These are phyloP conservation scores for Xylariales sp. DNA, from an alignment of 2,329 filamentous ascomycete species.

Conservation along the genomic window DNA sequence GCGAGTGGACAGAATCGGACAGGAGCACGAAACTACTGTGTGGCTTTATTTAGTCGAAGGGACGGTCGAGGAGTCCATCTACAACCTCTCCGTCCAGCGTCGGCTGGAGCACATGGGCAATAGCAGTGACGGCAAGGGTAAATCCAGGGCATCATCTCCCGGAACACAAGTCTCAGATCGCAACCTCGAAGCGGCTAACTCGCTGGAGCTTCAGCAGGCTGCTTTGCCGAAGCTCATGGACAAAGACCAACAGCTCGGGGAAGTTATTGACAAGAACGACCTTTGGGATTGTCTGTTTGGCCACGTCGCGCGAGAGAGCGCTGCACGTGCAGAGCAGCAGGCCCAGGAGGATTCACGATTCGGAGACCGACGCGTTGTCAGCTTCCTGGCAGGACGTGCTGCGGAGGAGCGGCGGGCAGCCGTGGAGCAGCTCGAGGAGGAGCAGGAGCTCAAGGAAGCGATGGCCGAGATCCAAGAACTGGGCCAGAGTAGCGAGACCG, in stretches of 20 bases:
- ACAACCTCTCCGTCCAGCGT: constrained; percentile 76
- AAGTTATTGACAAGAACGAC: constrained; percentile 73
- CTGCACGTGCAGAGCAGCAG: constrained; percentile 6
- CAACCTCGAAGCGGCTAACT: constrained; percentile 77
- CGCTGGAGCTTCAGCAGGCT: constrained; percentile 73
- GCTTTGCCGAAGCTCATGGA: constrained; percentile 66
- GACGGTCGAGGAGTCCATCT: constrained; percentile 89
- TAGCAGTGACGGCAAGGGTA: constrained; percentile 31
- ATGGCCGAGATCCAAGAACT: too few relatives aligned
- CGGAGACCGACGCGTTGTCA: constrained; percentile 30
- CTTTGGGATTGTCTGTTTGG: constrained; percentile 90
- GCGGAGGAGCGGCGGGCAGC: constrained; percentile 29
- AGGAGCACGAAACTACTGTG: constrained; percentile 81
- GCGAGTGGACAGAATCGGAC: constrained; percentile 90
- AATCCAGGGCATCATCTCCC: constrained; percentile 25
- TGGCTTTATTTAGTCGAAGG: constrained; percentile 93
- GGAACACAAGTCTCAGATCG: constrained; percentile 48
- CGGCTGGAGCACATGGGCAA: constrained; percentile 72
- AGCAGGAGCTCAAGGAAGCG: neutral
- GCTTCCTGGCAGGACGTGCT: constrained; percentile 42
- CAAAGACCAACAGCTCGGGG: constrained; percentile 67
- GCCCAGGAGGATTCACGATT: constrained; percentile 18
- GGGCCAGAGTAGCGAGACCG: too few relatives aligned
- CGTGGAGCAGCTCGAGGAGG: neutral
- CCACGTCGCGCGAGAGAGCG: constrained; percentile 29